phyloP scores from a whole-genome alignment of 1,139 yeast genomes.

The Yamadazyma oceani region DNA sequence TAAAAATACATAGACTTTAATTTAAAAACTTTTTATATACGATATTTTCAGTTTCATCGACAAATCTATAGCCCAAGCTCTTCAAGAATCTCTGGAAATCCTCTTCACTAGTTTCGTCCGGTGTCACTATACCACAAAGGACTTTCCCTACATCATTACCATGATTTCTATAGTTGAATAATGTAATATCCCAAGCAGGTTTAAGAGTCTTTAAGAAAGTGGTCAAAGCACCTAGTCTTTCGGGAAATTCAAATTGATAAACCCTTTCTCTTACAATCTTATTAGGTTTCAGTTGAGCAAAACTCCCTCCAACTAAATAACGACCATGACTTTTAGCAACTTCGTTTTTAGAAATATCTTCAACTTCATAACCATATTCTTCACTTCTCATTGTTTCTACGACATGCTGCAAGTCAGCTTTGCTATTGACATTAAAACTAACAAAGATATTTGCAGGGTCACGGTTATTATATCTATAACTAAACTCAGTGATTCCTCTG shows the following conservation, averaged over 20 bases:
- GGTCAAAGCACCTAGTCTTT: constrained; percentile 90
- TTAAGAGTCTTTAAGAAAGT: constrained; percentile 72
- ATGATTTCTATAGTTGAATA: constrained; percentile 95
- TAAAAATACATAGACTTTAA: constrained; percentile 14
- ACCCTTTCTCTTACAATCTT: constrained; percentile 69
- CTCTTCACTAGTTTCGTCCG: constrained; percentile 61
- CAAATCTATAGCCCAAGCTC: constrained; percentile 70
- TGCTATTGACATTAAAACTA: constrained; percentile 79
- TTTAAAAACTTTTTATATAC: constrained; percentile 75
- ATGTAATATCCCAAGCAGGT: constrained; percentile 84
- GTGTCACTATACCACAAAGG: constrained; percentile 85
- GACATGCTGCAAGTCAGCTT: constrained; percentile 51
- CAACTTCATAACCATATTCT: constrained; percentile 57
- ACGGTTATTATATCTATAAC: constrained; percentile 68
- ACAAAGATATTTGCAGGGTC: constrained; percentile 77
- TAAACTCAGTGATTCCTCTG: constrained; percentile 87
- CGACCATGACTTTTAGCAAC: constrained; percentile 96
- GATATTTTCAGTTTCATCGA: constrained; percentile 80
- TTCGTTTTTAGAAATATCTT: constrained; percentile 87
- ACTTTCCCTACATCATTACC: constrained; percentile 95
- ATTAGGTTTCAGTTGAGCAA: constrained; percentile 19
- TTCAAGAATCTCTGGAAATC: constrained; percentile 68
- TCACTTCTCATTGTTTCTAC: constrained; percentile 37
- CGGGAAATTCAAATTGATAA: constrained; percentile 91
- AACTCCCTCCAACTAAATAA: constrained; percentile 83